Evolutionary conservation across 306 rosid genomes (phyloP).

Genomic region (Hippophae rhamnoides): DNA sequence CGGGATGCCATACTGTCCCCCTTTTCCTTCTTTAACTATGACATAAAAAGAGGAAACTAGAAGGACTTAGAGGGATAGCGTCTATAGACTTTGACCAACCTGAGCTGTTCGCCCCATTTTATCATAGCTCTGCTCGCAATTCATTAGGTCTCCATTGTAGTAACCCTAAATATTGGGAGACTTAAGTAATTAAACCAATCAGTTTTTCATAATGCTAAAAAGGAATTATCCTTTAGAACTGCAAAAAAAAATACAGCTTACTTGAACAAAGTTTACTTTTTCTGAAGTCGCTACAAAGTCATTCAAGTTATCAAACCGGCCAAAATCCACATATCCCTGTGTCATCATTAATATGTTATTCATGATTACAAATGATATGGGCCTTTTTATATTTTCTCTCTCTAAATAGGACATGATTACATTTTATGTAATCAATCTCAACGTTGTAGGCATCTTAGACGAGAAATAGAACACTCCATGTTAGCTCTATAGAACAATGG

Average conservation of each 20-base stretch:
- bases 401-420: not conserved
- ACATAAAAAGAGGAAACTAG: not conserved
- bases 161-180: constrained; percentile 46
- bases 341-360: constrained; percentile 22
- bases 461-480: too few relatives aligned
- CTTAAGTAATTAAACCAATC: constrained; percentile 3
- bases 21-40: not conserved
- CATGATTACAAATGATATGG: not conserved
- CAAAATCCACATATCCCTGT: constrained; percentile 87
- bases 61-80: constrained; percentile 1
- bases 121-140: constrained; percentile 73
- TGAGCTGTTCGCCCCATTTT: constrained; percentile 86
- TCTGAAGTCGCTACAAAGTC: constrained; percentile 74
- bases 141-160: constrained; percentile 67
- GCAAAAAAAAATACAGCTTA: constrained; percentile 26
- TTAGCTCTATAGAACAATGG: too few relatives aligned
- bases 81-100: constrained; percentile 38
- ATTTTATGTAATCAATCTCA: not conserved
- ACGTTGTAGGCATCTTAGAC: too few relatives aligned
- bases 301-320: constrained; percentile 61
- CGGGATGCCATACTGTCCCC: not conserved
- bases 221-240: not conserved
- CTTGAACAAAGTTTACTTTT: constrained; percentile 66
- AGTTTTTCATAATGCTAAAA: constrained; percentile 1
- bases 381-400: not conserved